Percentiles rank a stretch among this genome's conserved stretches.
These are phyloP conservation scores for Dianthus caryophyllus DNA, from an alignment of 148 eudicot genomes.

Conservation along the genomic window DNA sequence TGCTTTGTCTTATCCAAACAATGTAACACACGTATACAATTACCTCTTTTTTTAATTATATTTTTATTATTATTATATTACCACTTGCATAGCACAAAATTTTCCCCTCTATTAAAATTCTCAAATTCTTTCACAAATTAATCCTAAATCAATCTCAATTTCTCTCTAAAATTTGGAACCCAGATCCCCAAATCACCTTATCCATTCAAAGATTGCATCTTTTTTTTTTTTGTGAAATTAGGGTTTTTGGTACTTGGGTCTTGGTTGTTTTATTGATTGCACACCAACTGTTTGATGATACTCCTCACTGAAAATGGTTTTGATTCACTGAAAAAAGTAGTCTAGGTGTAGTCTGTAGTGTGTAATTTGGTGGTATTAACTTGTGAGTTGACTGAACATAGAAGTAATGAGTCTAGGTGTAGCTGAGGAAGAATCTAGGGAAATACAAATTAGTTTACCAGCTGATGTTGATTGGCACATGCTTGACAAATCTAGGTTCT, in stretches of 20 bases:
- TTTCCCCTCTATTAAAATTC: constrained; percentile 2
- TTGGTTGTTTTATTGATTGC: neutral
- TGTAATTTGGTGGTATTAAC: neutral
- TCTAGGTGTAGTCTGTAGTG: too few species aligned
- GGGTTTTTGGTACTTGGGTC: neutral
- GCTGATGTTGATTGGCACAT: constrained; percentile 79
- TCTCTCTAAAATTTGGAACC: neutral
- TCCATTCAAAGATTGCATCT: neutral
- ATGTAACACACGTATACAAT: neutral
- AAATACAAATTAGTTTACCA: constrained; percentile 58
- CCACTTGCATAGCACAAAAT: neutral
- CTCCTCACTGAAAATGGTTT: neutral
- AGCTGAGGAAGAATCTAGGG: constrained; percentile 50
- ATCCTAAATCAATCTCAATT: constrained; percentile 5
- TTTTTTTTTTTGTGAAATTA: neutral
- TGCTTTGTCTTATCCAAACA: constrained; percentile 12
- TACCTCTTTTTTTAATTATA: neutral
- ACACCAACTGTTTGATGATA: constrained; percentile 4
- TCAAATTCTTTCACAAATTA: neutral
- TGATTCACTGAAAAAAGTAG: neutral
- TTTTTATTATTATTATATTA: neutral
- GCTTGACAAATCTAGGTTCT: constrained; percentile 85
- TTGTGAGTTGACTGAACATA: constrained; percentile 11
- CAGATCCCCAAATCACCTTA: constrained; percentile 8
- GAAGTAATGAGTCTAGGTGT: constrained; percentile 50